Evolutionary conservation across 371 early-diverging fungal species (phyloP).

Genomic region (Cokeromyces recurvatus): DNA sequence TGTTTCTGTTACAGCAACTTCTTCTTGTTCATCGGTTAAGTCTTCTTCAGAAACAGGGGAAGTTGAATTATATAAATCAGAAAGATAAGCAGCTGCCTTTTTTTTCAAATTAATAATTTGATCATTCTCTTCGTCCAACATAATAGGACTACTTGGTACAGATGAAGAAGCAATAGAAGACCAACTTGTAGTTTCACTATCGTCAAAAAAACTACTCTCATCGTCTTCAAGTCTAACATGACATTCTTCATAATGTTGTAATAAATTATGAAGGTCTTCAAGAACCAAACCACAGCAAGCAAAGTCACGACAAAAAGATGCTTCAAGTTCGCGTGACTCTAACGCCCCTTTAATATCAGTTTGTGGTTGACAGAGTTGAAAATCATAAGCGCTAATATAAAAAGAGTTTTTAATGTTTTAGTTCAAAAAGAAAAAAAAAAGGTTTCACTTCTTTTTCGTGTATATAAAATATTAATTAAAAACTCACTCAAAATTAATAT

Average conservation of each 20-base stretch:
- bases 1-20: not conserved
- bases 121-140: conserved; percentile 24
- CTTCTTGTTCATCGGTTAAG: conserved; percentile 2
- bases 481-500: conserved; percentile 36
- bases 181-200: conserved; percentile 27
- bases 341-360: conserved; percentile 37
- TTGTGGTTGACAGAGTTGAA: conserved; percentile 38
- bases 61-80: conserved; percentile 35
- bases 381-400: conserved; percentile 35
- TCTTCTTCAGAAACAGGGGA: conserved; percentile 11
- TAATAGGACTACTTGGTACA: conserved; percentile 24
- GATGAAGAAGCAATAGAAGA: conserved; percentile 22
- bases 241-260: conserved; percentile 93
- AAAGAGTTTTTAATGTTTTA: no score
- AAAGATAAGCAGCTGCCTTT: conserved; percentile 41
- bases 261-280: conserved; percentile 84
- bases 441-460: no score
- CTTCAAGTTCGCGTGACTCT: conserved; percentile 76
- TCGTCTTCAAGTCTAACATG: conserved; percentile 86
- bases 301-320: conserved; percentile 89
- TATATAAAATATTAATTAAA: not conserved
- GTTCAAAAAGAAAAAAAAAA: not conserved
- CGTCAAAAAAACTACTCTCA: conserved; percentile 47
- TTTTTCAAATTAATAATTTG: conserved; percentile 29
- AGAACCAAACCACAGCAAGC: conserved; percentile 87